phyloP scores from a whole-genome alignment of 2,329 filamentous ascomycete genomes.

The Xylariaceae sp. region DNA sequence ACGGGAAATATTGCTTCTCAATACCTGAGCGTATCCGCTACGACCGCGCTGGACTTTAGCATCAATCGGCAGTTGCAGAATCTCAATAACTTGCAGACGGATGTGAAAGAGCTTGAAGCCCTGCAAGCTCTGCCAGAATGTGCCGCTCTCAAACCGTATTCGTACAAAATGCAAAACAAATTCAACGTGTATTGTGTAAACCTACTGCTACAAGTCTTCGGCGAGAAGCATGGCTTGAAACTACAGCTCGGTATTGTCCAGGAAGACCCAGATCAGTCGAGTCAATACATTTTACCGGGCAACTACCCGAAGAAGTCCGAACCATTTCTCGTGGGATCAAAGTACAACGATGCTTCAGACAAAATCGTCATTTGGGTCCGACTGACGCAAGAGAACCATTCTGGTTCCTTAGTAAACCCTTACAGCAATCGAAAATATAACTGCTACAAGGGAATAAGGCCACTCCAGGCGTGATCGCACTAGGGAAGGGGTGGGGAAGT shows the following conservation, averaged over 20 bases:
- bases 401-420: not conserved
- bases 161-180: not conserved
- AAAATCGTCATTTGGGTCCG: conserved; percentile 26
- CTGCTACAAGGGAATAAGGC: conserved; percentile 9
- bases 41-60: conserved; percentile 6
- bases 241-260: conserved; percentile 27
- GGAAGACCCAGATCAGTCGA: not conserved
- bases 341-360: conserved; percentile 1
- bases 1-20: not conserved
- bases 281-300: not conserved
- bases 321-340: conserved; percentile 10
- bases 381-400: not conserved
- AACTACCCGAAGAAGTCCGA: not conserved
- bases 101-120: not conserved
- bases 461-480: not conserved
- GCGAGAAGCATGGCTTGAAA: conserved; percentile 6
- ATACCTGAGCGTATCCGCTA: not conserved
- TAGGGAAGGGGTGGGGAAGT: too few species aligned
- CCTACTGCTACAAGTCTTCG: conserved; percentile 6
- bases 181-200: conserved; percentile 15
- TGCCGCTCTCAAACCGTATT: not conserved
- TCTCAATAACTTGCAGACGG: not conserved
- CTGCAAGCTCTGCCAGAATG: not conserved
- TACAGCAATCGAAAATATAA: conserved; percentile 15
- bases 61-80: conserved; percentile 13